Evolutionary conservation across 225 moss, liverwort and hornwort genomes (phyloP).

Genomic region (Marchantia polymorpha): DNA sequence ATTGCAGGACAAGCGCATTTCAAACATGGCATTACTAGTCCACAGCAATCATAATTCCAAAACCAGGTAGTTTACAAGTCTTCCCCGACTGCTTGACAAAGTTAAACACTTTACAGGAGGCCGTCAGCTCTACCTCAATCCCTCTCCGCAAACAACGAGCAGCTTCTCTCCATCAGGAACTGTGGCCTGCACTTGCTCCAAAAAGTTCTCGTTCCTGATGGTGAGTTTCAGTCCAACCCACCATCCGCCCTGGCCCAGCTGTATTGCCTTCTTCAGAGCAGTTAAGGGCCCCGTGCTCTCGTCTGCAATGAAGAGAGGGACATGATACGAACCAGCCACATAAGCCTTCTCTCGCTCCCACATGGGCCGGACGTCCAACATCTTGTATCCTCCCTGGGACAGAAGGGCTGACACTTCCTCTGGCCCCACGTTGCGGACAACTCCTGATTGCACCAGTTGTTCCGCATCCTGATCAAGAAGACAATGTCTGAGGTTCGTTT

Average conservation of each 20-base stretch:
- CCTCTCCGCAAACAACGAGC: constrained; percentile 79
- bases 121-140: constrained; percentile 48
- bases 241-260: constrained; percentile 80
- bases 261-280: constrained; percentile 71
- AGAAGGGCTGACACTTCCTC: constrained; percentile 50
- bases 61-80: no score
- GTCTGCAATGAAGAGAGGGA: constrained; percentile 81
- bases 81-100: no score
- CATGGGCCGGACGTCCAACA: constrained; percentile 76
- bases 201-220: constrained; percentile 54
- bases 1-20: no score
- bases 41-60: no score
- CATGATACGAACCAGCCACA: constrained; percentile 64
- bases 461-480: constrained; percentile 67
- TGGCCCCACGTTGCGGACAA: constrained; percentile 54
- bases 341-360: constrained; percentile 84
- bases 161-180: constrained; percentile 64
- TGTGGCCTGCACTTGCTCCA: constrained; percentile 58
- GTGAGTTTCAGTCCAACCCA: constrained; percentile 82
- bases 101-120: not conserved
- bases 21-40: no score
- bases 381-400: constrained; percentile 46
- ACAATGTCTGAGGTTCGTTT: constrained; percentile 33
- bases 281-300: constrained; percentile 54
- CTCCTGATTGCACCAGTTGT: constrained; percentile 66